phyloP scores from a whole-genome alignment of 768 basidiomycete species.

The Boletus subcaerulescens region DNA sequence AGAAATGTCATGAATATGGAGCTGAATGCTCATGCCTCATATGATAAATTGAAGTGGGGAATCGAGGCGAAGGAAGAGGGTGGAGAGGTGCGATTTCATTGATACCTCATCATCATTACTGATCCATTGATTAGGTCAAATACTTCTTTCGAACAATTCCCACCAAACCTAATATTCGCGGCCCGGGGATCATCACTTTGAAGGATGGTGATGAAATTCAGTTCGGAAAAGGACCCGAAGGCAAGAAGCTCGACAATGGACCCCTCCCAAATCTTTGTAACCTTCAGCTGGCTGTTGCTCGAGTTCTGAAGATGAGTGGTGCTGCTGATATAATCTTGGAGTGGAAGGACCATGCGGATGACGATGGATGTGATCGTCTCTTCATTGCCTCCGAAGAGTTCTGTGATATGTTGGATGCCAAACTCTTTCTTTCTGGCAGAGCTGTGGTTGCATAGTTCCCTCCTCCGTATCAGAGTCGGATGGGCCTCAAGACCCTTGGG shows the following conservation, averaged over 20 bases:
- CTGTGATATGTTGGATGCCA: not conserved
- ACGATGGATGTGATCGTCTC: not conserved
- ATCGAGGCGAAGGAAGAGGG: not conserved
- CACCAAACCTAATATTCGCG: not conserved
- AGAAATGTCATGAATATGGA: conserved; percentile 3
- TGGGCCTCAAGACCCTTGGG: not conserved
- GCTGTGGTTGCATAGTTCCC: not conserved
- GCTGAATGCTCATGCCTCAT: not conserved
- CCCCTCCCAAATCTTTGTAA: not conserved
- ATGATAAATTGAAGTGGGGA: not conserved
- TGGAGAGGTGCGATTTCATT: not conserved
- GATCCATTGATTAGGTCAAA: not conserved
- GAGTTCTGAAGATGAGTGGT: conserved; percentile 6
- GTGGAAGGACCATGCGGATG: conserved; percentile 1
- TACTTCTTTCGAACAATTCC: not conserved
- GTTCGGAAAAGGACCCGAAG: conserved; percentile 1
- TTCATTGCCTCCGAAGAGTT: not conserved
- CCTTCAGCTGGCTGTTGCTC: conserved; percentile 5
- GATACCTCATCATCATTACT: not conserved
- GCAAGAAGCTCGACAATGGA: not conserved
- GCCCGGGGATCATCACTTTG: not conserved
- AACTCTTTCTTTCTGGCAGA: not conserved
- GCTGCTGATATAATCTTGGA: conserved; percentile 4
- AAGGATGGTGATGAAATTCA: conserved; percentile 3
- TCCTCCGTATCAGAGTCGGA: not conserved